A percentile compares a stretch with the other conserved stretches of the same genome.
phyloP scores from a whole-genome alignment of 768 basidiomycete genomes.

The Mrakia blollopis region DNA sequence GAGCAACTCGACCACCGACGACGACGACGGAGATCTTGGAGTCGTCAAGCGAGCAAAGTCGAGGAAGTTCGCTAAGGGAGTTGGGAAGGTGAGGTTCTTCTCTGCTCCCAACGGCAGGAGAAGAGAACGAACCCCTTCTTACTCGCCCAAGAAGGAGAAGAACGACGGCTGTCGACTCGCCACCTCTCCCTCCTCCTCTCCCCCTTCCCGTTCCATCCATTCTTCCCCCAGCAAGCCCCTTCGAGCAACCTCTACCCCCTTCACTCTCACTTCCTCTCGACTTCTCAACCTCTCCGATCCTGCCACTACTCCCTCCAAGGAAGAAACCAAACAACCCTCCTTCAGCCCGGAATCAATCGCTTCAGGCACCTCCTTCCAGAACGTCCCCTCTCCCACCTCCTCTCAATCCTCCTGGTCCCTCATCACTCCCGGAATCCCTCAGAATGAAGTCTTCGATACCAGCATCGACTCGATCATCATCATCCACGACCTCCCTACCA shows the following conservation, averaged over 20 bases:
- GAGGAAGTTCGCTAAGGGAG: neutral
- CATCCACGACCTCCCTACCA: conserved; percentile 21
- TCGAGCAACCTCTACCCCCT: conserved; percentile 8
- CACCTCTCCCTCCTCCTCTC: neutral
- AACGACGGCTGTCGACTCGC: neutral
- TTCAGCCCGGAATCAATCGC: neutral
- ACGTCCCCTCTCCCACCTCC: conserved; percentile 3
- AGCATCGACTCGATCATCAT: conserved; percentile 22
- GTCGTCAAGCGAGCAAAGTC: conserved; percentile 12
- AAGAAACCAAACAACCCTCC: neutral
- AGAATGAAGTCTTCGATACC: neutral
- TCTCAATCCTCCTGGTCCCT: conserved; percentile 6
- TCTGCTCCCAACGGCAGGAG: neutral
- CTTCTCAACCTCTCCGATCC: too few relatives aligned
- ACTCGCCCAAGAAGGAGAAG: conserved; percentile 11
- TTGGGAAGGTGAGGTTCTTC: conserved; percentile 12
- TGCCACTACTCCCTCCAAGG: neutral
- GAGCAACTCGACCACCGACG: neutral
- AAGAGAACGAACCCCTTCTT: neutral
- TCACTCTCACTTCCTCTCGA: neutral
- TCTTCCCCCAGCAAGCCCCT: conserved; percentile 3
- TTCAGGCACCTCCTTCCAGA: neutral
- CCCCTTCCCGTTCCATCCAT: neutral
- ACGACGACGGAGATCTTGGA: neutral
- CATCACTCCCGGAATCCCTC: conserved; percentile 7